Percentiles rank a stretch among this genome's conserved stretches.
These are phyloP conservation scores for Malassezia sympodialis DNA, from an alignment of 1,284 basidiomycete species.

Conservation along the genomic window DNA sequence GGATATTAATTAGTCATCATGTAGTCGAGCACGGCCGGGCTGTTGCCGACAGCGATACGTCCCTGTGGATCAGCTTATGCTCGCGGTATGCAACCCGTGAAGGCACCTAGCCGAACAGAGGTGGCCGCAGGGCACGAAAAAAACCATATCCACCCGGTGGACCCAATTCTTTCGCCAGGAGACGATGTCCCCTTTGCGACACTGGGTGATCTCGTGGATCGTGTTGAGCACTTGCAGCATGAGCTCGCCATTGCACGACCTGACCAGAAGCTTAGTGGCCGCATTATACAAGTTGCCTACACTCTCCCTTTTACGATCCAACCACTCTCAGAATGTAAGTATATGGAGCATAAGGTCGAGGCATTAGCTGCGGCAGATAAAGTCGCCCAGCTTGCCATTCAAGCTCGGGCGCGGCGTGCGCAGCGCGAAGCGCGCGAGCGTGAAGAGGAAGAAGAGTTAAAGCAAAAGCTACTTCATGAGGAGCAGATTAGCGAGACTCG, in stretches of 20 bases:
- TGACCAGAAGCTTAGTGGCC: constrained; percentile 33
- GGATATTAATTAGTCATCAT: constrained; percentile 19
- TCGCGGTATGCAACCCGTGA: not conserved
- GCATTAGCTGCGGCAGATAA: constrained; percentile 32
- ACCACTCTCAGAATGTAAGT: constrained; percentile 35
- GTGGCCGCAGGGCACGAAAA: not conserved
- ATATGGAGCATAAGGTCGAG: constrained; percentile 31
- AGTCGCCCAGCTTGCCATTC: constrained; percentile 39
- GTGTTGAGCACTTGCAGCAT: constrained; percentile 32
- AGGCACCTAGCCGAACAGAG: not conserved
- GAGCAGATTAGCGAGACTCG: constrained; percentile 5
- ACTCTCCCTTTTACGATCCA: constrained; percentile 44
- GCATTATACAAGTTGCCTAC: constrained; percentile 46
- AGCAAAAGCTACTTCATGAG: not conserved
- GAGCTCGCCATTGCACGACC: constrained; percentile 39
- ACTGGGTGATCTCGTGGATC: constrained; percentile 20
- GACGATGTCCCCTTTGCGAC: not conserved
- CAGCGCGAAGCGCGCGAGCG: not conserved
- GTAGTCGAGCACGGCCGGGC: constrained; percentile 1
- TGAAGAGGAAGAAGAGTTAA: not conserved
- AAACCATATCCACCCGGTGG: not conserved
- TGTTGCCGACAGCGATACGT: not conserved
- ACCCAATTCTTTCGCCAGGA: not conserved
- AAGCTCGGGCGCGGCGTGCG: constrained; percentile 34
- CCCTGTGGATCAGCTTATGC: not conserved